These are phyloP conservation scores for Emergomyces africanus DNA, from an alignment of 2,329 filamentous ascomycete genomes.

Conservation along the genomic window DNA sequence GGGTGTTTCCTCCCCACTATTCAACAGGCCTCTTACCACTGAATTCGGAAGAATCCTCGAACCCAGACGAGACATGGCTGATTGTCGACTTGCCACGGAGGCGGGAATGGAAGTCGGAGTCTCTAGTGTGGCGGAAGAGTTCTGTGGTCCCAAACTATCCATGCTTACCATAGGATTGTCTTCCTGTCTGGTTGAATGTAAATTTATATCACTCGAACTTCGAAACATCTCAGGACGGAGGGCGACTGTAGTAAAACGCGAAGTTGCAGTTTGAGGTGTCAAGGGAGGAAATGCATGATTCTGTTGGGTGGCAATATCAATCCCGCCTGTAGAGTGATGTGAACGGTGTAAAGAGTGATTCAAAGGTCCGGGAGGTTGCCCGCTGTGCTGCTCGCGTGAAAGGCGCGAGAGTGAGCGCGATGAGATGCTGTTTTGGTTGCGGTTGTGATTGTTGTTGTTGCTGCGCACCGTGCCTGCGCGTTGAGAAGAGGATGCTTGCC, in stretches of 20 bases:
- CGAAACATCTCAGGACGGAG: background rate
- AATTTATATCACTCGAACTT: background rate
- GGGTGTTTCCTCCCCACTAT: conserved; percentile 33
- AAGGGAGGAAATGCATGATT: background rate
- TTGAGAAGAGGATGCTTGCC: conserved; percentile 31
- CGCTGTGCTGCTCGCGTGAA: background rate
- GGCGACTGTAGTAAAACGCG: background rate
- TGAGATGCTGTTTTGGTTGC: background rate
- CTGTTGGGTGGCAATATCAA: background rate
- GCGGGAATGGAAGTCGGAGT: conserved; percentile 24
- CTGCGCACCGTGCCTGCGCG: conserved; percentile 19
- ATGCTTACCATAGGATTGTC: conserved; percentile 20
- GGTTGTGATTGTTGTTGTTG: conserved; percentile 4
- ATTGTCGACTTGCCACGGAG: conserved; percentile 30
- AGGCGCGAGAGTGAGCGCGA: background rate
- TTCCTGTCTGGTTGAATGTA: conserved; percentile 21
- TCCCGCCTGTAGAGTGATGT: background rate
- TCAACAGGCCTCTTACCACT: conserved; percentile 31
- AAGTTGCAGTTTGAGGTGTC: background rate
- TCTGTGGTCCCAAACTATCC: conserved; percentile 18
- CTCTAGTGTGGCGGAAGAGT: conserved; percentile 19
- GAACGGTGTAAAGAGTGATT: background rate
- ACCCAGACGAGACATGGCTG: conserved; percentile 36
- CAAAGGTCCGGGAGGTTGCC: background rate
- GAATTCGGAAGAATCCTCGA: conserved; percentile 36